Percentiles rank a stretch among this genome's conserved stretches.
Conservation (phyloP, 805 yeast species). For the Yarrowia osloensis region DNA sequence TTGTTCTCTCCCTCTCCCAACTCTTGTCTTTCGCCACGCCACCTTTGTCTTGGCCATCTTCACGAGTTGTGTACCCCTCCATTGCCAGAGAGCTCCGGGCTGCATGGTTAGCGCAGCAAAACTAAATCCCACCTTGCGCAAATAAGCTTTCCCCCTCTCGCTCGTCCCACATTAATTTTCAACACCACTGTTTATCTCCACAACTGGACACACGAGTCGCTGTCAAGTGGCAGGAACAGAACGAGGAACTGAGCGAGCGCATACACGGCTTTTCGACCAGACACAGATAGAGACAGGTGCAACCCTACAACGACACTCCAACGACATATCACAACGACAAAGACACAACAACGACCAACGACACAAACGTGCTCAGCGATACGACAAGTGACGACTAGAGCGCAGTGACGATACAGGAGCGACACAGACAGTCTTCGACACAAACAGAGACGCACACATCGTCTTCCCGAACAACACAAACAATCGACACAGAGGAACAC, state of each 20-base stretch:
- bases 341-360: too few species aligned
- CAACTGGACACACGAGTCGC: conserved; percentile 10
- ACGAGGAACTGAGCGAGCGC: too few species aligned
- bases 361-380: too few species aligned
- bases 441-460: too few species aligned
- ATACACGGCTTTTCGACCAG: too few species aligned
- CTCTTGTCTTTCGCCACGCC: not conserved
- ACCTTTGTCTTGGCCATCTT: not conserved
- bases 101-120: conserved; percentile 23
- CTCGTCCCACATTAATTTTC: conserved; percentile 30
- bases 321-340: too few species aligned
- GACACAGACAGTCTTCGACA: too few species aligned
- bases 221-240: not conserved
- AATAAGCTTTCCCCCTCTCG: conserved; percentile 30
- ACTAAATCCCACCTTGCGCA: conserved; percentile 25
- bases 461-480: too few species aligned
- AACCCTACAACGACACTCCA: too few species aligned
- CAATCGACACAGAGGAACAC: too few species aligned
- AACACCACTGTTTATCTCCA: conserved; percentile 16
- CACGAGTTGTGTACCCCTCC: not conserved
- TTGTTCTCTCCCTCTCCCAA: not conserved
- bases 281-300: not conserved
- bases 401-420: too few species aligned
- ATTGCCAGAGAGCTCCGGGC: not conserved
- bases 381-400: too few species aligned